Conservation (phyloP, 345 rosid species). For the Eucalyptus camaldulensis region DNA sequence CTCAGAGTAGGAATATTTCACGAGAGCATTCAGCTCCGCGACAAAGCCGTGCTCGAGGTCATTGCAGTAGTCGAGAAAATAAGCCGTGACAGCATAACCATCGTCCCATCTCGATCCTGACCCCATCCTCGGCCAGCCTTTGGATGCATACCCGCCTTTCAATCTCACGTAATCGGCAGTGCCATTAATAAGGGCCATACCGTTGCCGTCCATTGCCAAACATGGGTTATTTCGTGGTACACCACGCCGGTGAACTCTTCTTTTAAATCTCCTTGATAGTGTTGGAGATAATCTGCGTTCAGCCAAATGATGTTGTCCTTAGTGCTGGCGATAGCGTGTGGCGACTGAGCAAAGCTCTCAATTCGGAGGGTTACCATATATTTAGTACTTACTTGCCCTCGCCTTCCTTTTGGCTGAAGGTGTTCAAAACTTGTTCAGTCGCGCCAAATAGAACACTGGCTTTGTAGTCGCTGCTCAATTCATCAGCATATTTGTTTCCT, state of each 20-base stretch:
- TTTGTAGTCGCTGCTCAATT: background rate
- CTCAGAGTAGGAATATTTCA: background rate
- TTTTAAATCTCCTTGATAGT: background rate
- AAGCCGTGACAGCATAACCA: background rate
- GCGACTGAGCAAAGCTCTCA: background rate
- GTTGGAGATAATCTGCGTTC: background rate
- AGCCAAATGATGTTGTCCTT: background rate
- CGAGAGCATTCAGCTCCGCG: background rate
- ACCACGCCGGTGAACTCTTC: background rate
- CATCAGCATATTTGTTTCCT: background rate
- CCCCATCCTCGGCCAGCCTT: background rate
- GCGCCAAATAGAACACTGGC: background rate
- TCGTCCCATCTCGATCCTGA: constrained; percentile 1
- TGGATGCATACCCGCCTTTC: background rate
- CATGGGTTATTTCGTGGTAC: background rate
- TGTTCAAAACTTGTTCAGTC: background rate
- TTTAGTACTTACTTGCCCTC: background rate
- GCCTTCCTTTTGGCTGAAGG: background rate
- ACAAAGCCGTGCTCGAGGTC: background rate
- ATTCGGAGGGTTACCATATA: background rate
- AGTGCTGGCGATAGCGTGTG: background rate
- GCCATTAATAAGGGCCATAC: background rate
- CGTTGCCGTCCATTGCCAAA: background rate
- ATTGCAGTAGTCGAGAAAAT: background rate
- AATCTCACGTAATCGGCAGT: background rate